Conservation (phyloP, 108 stramenopile species). For the Stephanodiscus triporus region DNA sequence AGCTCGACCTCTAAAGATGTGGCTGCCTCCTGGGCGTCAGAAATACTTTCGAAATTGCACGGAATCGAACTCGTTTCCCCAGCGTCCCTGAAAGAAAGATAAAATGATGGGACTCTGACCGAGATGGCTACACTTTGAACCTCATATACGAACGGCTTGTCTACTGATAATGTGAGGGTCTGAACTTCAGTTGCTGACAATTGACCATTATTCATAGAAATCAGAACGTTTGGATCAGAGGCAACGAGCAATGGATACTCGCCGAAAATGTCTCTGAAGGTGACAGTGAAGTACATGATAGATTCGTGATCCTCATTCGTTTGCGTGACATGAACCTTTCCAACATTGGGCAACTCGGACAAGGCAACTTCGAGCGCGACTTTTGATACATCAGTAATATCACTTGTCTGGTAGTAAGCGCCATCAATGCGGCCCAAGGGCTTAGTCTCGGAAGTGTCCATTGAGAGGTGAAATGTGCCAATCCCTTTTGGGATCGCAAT, state of each 20-base stretch:
- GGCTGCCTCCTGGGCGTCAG: constrained; percentile 19
- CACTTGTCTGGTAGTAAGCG: constrained; percentile 22
- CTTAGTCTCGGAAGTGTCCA: constrained; percentile 33
- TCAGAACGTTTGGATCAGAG: constrained; percentile 35
- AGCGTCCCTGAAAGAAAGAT: constrained; percentile 33
- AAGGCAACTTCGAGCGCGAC: constrained; percentile 55
- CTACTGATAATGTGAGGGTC: constrained; percentile 68
- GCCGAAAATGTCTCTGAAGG: constrained; percentile 52
- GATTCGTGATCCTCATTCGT: constrained; percentile 23
- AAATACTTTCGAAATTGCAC: constrained; percentile 28
- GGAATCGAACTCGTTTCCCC: constrained; percentile 24
- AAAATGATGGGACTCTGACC: constrained; percentile 20
- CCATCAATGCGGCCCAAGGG: constrained; percentile 36
- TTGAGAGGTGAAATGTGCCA: constrained; percentile 38
- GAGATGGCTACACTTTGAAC: constrained; percentile 53
- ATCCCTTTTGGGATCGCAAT: constrained; percentile 27
- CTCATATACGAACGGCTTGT: constrained; percentile 61
- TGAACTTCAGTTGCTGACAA: constrained; percentile 78
- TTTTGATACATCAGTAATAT: constrained; percentile 29
- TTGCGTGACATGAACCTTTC: constrained; percentile 58
- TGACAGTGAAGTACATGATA: constrained; percentile 43
- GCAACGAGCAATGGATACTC: constrained; percentile 53
- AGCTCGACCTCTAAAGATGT: constrained; percentile 20
- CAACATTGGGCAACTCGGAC: constrained; percentile 53
- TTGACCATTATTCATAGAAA: constrained; percentile 45